Evolutionary conservation across 129 eudicot genomes (phyloP).

Genomic region (Pittosporum tobira): DNA sequence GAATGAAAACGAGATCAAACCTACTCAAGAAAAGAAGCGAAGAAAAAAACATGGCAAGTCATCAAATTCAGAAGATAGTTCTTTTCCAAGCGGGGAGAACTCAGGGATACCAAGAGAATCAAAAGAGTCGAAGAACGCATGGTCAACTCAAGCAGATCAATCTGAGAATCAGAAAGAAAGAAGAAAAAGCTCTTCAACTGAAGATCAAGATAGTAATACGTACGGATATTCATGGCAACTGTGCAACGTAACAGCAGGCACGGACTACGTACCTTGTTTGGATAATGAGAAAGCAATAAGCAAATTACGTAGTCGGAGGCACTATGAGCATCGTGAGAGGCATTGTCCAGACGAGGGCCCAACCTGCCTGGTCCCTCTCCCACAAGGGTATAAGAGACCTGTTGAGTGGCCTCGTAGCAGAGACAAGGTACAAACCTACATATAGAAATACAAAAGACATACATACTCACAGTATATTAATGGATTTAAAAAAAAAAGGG

Average conservation of each 20-base stretch:
- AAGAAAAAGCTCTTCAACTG: slow-evolving; percentile 2
- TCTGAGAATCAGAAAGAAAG: slow-evolving; percentile 56
- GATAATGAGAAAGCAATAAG: slow-evolving; percentile 51
- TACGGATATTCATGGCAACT: slow-evolving; percentile 46
- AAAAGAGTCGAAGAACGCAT: slow-evolving; percentile 43
- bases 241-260: slow-evolving; percentile 57
- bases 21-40: slow-evolving; percentile 17
- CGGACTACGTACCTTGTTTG: slow-evolving; percentile 71
- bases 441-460: not conserved
- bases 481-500: no score
- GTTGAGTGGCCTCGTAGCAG: slow-evolving; percentile 72
- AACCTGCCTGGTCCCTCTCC: slow-evolving; percentile 53
- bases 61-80: not conserved
- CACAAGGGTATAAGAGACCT: slow-evolving; percentile 46
- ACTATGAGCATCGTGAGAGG: slow-evolving; percentile 64
- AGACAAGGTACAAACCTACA: slow-evolving; percentile 40
- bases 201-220: slow-evolving; percentile 17
- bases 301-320: slow-evolving; percentile 29
- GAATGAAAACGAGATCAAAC: slow-evolving; percentile 1
- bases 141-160: slow-evolving; percentile 57
- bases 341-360: slow-evolving; percentile 75
- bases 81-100: slow-evolving; percentile 16
- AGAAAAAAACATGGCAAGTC: slow-evolving; percentile 1
- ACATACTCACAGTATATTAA: no score
- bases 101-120: slow-evolving; percentile 63